Evolutionary conservation across 306 rosid genomes (phyloP), one percentile per base, ranked within the genome.

Genomic region (Cucurbita argyrosperma): DNA sequence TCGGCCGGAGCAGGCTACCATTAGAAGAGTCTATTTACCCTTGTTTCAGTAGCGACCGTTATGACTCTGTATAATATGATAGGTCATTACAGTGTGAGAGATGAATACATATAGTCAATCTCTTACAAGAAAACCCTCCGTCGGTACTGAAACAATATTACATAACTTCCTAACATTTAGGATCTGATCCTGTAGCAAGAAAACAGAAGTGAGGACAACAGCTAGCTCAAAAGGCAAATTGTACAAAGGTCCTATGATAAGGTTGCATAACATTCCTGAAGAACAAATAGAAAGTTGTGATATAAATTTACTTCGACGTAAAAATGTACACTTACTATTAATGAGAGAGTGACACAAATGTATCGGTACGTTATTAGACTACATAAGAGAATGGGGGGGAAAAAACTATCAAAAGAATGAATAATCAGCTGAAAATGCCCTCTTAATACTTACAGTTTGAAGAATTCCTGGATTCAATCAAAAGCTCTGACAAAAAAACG

Each of bases 381-480:
- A 70, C 56, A 70, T 35, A 50, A 4, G 60, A 35, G 60, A 23
- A 15, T 35, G 53, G 53, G 60, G 42, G 3, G 4, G 7, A 12
- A 4, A 26, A 16, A 8, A 8, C 59, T 47, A 69, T 16, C 39
- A 70, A 70, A 69, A 70, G 47, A 70, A 70, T 70, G 74, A 51
- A 70, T 50, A 70, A 70, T 49, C 12, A 63, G 49, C 62, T 16
- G 5, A 66, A 58, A 79, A 3, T 43, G 38, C 55, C 57, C 55
- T 46, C 74, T 70, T 47, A 43, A 70, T 70, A 70, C 74, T 70
- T 50, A 70, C 74, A 70, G 74, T 30, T 30, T 4, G 60, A 70
- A 51, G 59, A 70, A 50, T 30, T 50, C 16, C 60, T 49, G 42
- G 59, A 70, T 50, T 50, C 30, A 70, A 70, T 70, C 74, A 50